Conservation (phyloP, 106 monocot genomes). For the Platanthera zijinensis region DNA sequence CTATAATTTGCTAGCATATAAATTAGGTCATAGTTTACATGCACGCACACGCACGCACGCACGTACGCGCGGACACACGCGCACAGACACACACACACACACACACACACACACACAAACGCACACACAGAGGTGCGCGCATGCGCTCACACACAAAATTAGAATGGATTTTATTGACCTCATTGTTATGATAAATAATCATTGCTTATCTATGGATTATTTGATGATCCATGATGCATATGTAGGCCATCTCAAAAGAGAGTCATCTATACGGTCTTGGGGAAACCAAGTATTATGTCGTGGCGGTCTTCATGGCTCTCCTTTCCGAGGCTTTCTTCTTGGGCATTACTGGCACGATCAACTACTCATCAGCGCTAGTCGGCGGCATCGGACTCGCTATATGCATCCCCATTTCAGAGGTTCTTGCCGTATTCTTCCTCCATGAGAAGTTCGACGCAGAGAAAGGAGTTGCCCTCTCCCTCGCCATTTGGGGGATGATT, state of each 20-base stretch:
- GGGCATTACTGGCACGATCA: slow-evolving; percentile 10
- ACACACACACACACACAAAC: too few relatives aligned
- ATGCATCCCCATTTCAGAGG: slow-evolving; percentile 7
- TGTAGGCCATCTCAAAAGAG: slow-evolving; percentile 18
- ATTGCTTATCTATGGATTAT: too few relatives aligned
- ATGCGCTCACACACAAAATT: too few relatives aligned
- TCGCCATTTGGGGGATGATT: slow-evolving; percentile 44
- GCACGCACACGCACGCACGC: too few relatives aligned
- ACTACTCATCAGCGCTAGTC: slow-evolving; percentile 5
- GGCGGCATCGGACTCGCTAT: slow-evolving; percentile 9
- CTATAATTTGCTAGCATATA: too few relatives aligned
- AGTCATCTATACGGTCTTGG: slow-evolving; percentile 10
- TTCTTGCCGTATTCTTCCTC: slow-evolving; percentile 11
- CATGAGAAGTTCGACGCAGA: slow-evolving; percentile 3
- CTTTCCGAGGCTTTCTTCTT: slow-evolving; percentile 11
- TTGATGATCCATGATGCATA: background rate
- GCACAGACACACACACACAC: too few relatives aligned
- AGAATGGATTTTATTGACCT: too few relatives aligned
- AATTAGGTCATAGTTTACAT: too few relatives aligned
- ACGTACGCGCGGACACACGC: too few relatives aligned
- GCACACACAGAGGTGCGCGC: too few relatives aligned
- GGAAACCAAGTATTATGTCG: slow-evolving; percentile 9
- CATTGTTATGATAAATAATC: too few relatives aligned
- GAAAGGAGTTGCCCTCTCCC: slow-evolving; percentile 6
- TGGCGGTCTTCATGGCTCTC: slow-evolving; percentile 5